Conservation (phyloP, 2,329 filamentous ascomycete species). For the Pseudogymnoascus sp. region DNA sequence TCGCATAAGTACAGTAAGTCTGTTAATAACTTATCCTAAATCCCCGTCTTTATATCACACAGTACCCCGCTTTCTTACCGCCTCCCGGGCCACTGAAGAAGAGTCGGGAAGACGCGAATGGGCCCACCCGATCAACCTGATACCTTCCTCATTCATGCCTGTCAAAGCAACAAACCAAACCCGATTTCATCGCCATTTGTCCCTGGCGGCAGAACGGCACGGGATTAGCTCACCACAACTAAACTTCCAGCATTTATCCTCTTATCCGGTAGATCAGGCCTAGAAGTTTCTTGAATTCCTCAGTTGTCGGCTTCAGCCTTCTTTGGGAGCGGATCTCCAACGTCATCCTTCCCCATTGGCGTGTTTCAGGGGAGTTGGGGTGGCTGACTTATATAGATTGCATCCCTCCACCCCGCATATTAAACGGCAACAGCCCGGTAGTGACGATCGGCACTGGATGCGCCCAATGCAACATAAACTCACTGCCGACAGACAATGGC, state of each 20-base stretch:
- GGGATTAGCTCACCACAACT: background rate
- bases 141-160: background rate
- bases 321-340: background rate
- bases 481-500: conserved; percentile 1
- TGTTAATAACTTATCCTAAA: conserved; percentile 4
- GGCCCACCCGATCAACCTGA: background rate
- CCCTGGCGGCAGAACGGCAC: background rate
- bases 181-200: background rate
- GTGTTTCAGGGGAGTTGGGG: conserved; percentile 5
- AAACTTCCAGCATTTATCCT: background rate
- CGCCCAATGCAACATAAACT: conserved; percentile 4
- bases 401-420: conserved; percentile 1
- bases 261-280: background rate
- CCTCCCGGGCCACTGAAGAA: background rate
- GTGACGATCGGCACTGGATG: conserved; percentile 4
- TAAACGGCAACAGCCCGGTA: background rate
- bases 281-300: background rate
- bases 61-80: background rate
- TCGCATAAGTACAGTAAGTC: no score
- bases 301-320: background rate
- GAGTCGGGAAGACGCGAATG: background rate
- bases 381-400: conserved; percentile 7
- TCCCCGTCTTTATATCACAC: background rate
- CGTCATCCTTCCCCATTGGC: background rate
- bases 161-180: conserved; percentile 1